These are phyloP conservation scores for Vitellaria paradoxa DNA, from an alignment of 179 eudicot genomes.

Conservation along the genomic window DNA sequence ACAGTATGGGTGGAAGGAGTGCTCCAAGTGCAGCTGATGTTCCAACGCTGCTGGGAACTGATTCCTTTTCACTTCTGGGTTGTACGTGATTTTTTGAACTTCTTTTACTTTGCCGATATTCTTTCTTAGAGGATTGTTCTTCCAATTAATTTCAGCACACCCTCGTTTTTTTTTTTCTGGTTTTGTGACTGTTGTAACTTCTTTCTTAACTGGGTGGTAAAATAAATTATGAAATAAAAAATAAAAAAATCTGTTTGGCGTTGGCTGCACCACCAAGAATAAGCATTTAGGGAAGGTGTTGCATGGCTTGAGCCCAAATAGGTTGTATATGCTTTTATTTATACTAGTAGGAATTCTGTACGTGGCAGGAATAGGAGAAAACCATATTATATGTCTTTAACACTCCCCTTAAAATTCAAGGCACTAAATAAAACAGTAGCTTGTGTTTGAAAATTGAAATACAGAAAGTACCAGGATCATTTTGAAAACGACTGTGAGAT, in stretches of 20 bases:
- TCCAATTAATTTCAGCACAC: not conserved
- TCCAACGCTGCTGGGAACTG: slow-evolving; percentile 88
- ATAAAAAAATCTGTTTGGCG: not conserved
- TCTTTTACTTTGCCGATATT: not conserved
- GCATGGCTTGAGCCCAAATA: too few relatives aligned
- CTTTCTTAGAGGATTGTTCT: not conserved
- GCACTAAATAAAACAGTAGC: too few relatives aligned
- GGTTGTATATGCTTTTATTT: too few relatives aligned
- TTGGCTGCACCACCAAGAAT: not conserved
- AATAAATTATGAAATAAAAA: not conserved
- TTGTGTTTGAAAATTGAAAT: too few relatives aligned
- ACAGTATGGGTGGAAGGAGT: slow-evolving; percentile 40
- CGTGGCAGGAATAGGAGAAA: too few relatives aligned
- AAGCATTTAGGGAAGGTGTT: not conserved
- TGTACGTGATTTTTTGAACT: slow-evolving; percentile 35
- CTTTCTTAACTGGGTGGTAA: not conserved
- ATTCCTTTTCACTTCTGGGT: slow-evolving; percentile 79
- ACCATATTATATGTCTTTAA: too few relatives aligned
- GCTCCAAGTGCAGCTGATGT: slow-evolving; percentile 88
- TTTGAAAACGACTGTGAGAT: too few relatives aligned
- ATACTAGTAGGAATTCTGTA: too few relatives aligned
- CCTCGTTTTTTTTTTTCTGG: not conserved
- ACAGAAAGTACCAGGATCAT: too few relatives aligned
- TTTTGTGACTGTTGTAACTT: not conserved
- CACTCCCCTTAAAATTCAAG: too few relatives aligned